Conservation (phyloP, 2,329 filamentous ascomycete genomes). For the Venturiaceae sp. region DNA sequence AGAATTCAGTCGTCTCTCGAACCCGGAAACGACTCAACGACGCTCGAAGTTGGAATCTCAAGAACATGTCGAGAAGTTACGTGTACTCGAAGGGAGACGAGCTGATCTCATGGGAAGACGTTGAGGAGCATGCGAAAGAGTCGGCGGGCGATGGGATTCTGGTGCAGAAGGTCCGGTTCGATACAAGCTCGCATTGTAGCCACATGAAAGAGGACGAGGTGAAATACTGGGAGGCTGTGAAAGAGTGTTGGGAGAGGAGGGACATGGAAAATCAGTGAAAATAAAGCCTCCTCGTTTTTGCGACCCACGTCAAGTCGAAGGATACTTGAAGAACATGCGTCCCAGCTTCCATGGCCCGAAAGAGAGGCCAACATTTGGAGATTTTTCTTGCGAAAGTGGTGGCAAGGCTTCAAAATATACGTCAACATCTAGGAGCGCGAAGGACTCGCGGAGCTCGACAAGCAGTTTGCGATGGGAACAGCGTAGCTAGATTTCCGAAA, state of each 20-base stretch:
- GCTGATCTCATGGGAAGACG: conserved; percentile 46
- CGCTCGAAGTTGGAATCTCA: conserved; percentile 8
- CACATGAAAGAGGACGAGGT: conserved; percentile 48
- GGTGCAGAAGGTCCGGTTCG: conserved; percentile 43
- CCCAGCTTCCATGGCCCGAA: too few species aligned
- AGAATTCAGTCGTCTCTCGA: neutral
- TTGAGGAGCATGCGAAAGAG: conserved; percentile 43
- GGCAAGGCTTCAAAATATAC: too few species aligned
- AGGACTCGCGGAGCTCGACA: too few species aligned
- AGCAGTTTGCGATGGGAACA: too few species aligned
- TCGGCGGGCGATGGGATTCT: conserved; percentile 39
- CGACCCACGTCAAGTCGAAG: too few species aligned
- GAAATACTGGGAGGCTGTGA: conserved; percentile 44
- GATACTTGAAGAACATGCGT: too few species aligned
- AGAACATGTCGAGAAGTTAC: conserved; percentile 40
- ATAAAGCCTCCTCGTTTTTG: too few species aligned
- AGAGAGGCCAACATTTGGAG: too few species aligned
- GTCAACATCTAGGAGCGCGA: too few species aligned
- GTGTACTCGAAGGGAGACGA: conserved; percentile 50
- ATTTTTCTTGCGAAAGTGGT: too few species aligned
- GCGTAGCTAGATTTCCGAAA: too few species aligned
- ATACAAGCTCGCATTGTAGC: conserved; percentile 51
- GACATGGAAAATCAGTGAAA: too few species aligned
- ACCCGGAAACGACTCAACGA: neutral
- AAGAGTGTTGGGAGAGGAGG: neutral